phyloP scores from a whole-genome alignment of 495 filamentous ascomycete species.

The Usnea hakonensis region DNA sequence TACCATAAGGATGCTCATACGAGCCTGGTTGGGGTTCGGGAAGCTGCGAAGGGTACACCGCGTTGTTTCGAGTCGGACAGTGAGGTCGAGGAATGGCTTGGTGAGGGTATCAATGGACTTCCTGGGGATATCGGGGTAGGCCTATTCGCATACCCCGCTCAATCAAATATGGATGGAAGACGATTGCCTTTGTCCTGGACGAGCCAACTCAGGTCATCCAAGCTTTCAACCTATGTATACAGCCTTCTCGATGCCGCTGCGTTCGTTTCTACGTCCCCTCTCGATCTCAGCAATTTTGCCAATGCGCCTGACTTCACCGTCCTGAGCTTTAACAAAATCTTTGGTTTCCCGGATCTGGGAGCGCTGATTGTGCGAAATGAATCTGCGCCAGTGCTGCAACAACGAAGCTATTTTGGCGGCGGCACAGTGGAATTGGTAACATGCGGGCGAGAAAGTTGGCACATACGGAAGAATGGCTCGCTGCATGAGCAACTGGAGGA shows the following conservation, averaged over 20 bases:
- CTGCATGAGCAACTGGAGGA: conserved; percentile 68
- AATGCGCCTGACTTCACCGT: conserved; percentile 78
- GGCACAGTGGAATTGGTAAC: conserved; percentile 85
- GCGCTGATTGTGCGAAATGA: conserved; percentile 75
- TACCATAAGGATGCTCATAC: conserved; percentile 86
- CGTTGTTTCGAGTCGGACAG: conserved; percentile 58
- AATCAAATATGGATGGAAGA: conserved; percentile 90
- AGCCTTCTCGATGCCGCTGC: conserved; percentile 89
- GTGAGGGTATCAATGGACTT: conserved; percentile 23
- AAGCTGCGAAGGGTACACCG: conserved; percentile 52
- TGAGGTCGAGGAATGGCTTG: conserved; percentile 64
- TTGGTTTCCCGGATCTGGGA: conserved; percentile 89
- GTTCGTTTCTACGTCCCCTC: conserved; percentile 64
- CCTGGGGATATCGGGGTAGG: conserved; percentile 24
- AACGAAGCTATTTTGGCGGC: conserved; percentile 81
- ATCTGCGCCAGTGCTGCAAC: conserved; percentile 52
- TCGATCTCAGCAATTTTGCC: conserved; percentile 57
- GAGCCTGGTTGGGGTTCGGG: conserved; percentile 75
- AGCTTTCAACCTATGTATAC: conserved; percentile 39
- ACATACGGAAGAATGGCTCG: conserved; percentile 48
- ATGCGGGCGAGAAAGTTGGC: conserved; percentile 52
- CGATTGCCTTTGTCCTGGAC: conserved; percentile 69
- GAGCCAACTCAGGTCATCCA: conserved; percentile 38
- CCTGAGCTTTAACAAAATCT: conserved; percentile 93
- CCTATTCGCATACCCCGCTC: conserved; percentile 79